These are phyloP conservation scores for Eucalyptus marginata DNA, from an alignment of 345 rosid species.

Conservation along the genomic window DNA sequence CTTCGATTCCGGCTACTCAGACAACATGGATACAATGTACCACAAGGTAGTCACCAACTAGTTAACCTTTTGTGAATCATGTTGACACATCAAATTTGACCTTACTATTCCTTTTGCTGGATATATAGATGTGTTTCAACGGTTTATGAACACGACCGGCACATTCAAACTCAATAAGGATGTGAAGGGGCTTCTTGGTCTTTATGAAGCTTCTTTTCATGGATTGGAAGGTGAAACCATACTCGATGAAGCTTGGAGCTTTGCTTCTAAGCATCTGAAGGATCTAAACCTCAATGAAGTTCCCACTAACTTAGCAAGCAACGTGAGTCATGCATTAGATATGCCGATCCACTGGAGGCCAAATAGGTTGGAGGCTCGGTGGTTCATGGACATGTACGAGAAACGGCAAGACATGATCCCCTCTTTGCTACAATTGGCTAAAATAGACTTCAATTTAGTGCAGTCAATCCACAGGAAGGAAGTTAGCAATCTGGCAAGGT, in stretches of 20 bases:
- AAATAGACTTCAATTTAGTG: constrained; percentile 4
- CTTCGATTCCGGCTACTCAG: too few species aligned
- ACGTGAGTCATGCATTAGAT: neutral
- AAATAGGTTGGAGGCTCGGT: constrained; percentile 10
- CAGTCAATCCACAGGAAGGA: neutral
- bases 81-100: too few species aligned
- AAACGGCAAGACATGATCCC: neutral
- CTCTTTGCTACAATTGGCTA: neutral
- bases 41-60: too few species aligned
- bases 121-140: neutral
- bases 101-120: too few species aligned
- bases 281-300: neutral
- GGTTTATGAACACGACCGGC: neutral
- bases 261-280: neutral
- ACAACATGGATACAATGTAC: too few species aligned
- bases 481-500: neutral
- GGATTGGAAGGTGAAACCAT: neutral
- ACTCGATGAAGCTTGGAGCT: neutral
- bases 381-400: neutral
- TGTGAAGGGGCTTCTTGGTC: constrained; percentile 1
- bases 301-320: neutral
- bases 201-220: constrained; percentile 11
- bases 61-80: too few species aligned
- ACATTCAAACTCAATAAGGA: neutral
- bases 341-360: constrained; percentile 1